Evolutionary conservation across 345 rosid genomes (phyloP), one percentile per base, ranked within the genome.

Genomic region (Eucalyptus rudis): DNA sequence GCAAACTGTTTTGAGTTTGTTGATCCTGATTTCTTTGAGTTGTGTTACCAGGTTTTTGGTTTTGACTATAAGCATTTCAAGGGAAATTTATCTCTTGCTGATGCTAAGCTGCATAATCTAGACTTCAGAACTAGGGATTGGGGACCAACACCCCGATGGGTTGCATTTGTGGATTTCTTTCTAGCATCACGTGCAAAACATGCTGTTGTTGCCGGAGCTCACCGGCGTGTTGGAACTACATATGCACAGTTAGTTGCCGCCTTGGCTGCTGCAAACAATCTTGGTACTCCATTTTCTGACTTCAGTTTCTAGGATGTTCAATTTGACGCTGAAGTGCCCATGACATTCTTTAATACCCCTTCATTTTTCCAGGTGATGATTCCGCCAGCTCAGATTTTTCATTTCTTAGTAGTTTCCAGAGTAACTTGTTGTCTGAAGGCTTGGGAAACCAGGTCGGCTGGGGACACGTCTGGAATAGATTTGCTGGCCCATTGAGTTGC

Each of bases 101-200:
- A 89, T 24, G 94, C 92, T 51, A 90, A 91, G 36, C 89, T 92
- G 85, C 91, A 89, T 25, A 93, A 79, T 89, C 85, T 93, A 89
- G 98, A 92, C 80, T 98, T 96, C 89, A 94, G 99, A 91, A 93
- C 91, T 87, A 98, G 93, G 91, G 99, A 98, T 91, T 98, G 99
- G 99, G 99, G 99, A 29, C 99, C 99, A 16, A 98, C 99, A 83
- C 99, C 99, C 24, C 92, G 99, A 91, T 98, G 99, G 99, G 99
- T 96, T 90, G 99, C 99, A 31, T 96, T 98, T 94, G 99, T 98
- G 80, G 99, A 98, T 89, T 98, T 97, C 94, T 97, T 98, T 92
- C 97, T 98, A 51, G 99, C 99, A 29, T 92, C 99, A 52, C 97
- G 94, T 45, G 97, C 99, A 16, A 97, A 94, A 90, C 92, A 93